Evolutionary conservation across 176 grass and related monocot genomes (phyloP).

Genomic region (Thalia dealbata): DNA sequence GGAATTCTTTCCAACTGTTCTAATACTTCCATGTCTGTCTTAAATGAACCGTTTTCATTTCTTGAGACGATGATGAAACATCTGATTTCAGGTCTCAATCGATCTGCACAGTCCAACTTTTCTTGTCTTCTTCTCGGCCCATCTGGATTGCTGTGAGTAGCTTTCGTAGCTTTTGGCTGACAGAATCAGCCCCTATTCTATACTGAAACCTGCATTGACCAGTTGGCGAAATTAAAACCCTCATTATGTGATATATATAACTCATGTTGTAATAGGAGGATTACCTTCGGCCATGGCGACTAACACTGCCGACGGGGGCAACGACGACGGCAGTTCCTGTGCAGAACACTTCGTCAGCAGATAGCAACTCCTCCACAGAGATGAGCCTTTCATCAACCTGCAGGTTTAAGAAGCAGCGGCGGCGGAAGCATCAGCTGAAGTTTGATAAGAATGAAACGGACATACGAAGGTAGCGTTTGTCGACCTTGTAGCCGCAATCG

Average conservation of each 20-base stretch:
- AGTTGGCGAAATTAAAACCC: neutral
- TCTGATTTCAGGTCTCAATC: too few relatives aligned
- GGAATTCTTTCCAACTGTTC: too few relatives aligned
- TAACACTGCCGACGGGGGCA: conserved; percentile 51
- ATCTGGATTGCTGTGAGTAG: conserved; percentile 64
- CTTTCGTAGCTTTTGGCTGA: conserved; percentile 49
- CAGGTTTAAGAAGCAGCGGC: neutral
- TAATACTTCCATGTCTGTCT: too few relatives aligned
- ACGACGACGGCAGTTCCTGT: conserved; percentile 88
- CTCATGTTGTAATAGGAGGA: too few relatives aligned
- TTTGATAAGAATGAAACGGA: too few relatives aligned
- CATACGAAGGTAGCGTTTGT: too few relatives aligned
- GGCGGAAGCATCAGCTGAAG: too few relatives aligned
- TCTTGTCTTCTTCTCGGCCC: conserved; percentile 60
- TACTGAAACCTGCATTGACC: conserved; percentile 42
- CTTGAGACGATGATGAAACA: too few relatives aligned
- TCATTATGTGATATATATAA: too few relatives aligned
- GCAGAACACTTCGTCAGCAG: conserved; percentile 84
- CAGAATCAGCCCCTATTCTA: conserved; percentile 43
- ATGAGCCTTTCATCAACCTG: conserved; percentile 73
- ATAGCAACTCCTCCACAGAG: conserved; percentile 47
- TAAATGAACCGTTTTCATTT: too few relatives aligned
- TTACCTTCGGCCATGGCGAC: conserved; percentile 52
- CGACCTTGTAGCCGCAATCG: conserved; percentile 64
- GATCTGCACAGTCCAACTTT: conserved; percentile 50